These are phyloP conservation scores for Trypanosoma congolense DNA, from an alignment of 208 protist species.

Conservation along the genomic window DNA sequence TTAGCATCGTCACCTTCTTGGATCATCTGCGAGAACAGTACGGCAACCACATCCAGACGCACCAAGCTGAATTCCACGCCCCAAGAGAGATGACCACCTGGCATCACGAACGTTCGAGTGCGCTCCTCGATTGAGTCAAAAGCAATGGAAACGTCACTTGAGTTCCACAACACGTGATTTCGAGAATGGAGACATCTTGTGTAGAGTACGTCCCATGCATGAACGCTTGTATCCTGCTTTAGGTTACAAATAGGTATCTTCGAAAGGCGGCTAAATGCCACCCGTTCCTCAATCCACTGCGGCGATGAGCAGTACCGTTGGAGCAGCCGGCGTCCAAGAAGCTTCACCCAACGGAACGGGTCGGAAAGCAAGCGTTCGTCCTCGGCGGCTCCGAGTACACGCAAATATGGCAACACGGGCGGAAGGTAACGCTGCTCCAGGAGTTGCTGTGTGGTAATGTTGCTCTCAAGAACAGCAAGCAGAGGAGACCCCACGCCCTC, in stretches of 20 bases:
- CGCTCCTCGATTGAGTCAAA: constrained; percentile 79
- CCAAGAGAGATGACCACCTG: constrained; percentile 77
- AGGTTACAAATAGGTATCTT: constrained; percentile 87
- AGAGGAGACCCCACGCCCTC: constrained; percentile 40
- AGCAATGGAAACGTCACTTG: constrained; percentile 49
- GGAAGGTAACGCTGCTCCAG: constrained; percentile 66
- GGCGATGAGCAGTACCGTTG: constrained; percentile 79
- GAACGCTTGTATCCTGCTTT: constrained; percentile 78
- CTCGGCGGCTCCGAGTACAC: constrained; percentile 70
- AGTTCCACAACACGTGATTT: constrained; percentile 79
- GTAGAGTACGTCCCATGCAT: constrained; percentile 83
- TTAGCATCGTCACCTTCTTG: constrained; percentile 82
- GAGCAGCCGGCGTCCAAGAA: constrained; percentile 59
- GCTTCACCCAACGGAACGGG: constrained; percentile 74
- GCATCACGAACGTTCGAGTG: constrained; percentile 71
- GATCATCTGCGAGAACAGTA: constrained; percentile 87
- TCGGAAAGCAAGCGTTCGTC: constrained; percentile 82
- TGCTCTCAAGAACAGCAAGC: constrained; percentile 76
- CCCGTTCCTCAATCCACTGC: constrained; percentile 79
- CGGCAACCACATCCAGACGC: constrained; percentile 80
- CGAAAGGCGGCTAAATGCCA: constrained; percentile 71
- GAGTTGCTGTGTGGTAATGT: constrained; percentile 42
- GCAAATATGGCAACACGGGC: constrained; percentile 53
- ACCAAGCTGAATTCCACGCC: constrained; percentile 84
- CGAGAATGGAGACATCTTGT: constrained; percentile 64